phyloP scores from a whole-genome alignment of 805 yeast species.

The Candida broadrunensis region DNA sequence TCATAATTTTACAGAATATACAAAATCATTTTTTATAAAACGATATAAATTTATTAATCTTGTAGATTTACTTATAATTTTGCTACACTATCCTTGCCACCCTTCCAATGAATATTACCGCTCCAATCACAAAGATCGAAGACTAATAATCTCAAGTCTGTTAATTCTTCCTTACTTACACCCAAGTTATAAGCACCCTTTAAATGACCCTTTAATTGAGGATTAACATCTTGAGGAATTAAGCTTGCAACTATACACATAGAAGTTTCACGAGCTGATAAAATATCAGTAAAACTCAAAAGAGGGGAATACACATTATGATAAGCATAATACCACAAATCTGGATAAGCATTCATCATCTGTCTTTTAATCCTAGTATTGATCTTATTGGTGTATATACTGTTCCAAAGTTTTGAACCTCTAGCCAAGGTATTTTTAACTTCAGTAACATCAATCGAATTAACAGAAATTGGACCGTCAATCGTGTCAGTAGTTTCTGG shows the following conservation, averaged over 20 bases:
- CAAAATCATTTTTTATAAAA: neutral
- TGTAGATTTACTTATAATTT: conserved; percentile 41
- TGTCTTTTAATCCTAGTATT: conserved; percentile 65
- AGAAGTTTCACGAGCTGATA: conserved; percentile 69
- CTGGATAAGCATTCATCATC: conserved; percentile 76
- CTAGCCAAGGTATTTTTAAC: conserved; percentile 31
- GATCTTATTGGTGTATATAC: conserved; percentile 69
- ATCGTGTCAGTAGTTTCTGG: conserved; percentile 27
- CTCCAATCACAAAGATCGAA: conserved; percentile 70
- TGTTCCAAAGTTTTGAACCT: conserved; percentile 70
- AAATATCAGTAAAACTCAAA: conserved; percentile 61
- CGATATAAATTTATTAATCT: neutral
- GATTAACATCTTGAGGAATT: conserved; percentile 91
- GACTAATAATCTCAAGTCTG: conserved; percentile 58
- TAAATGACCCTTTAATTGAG: conserved; percentile 88
- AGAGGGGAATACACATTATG: conserved; percentile 77
- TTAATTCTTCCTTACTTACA: conserved; percentile 59
- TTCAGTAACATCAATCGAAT: conserved; percentile 25
- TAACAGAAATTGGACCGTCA: conserved; percentile 38
- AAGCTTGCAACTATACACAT: conserved; percentile 73
- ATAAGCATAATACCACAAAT: conserved; percentile 70
- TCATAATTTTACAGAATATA: neutral
- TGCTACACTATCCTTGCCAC: conserved; percentile 58
- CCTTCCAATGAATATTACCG: conserved; percentile 48
- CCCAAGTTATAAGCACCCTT: conserved; percentile 84